These are phyloP conservation scores for Tetradesmus obliquus DNA, from an alignment of 139 green algal species.

Conservation along the genomic window DNA sequence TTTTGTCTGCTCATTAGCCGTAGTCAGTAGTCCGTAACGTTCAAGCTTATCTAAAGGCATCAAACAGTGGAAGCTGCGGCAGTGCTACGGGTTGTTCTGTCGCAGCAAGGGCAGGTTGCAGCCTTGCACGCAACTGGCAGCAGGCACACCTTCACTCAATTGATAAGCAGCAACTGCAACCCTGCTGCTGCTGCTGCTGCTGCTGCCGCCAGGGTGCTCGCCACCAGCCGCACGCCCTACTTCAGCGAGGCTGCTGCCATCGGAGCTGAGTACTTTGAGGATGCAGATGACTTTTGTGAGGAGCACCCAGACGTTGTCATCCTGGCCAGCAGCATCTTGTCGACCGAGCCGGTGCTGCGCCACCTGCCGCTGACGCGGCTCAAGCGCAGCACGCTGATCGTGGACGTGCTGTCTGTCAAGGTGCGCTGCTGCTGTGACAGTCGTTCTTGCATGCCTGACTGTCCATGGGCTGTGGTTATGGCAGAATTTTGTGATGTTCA, in stretches of 20 bases:
- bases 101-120: conserved; percentile 31
- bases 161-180: too few species aligned
- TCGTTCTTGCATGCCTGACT: neutral
- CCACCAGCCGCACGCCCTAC: conserved; percentile 89
- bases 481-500: neutral
- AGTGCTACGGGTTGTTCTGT: neutral
- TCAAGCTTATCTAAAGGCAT: too few species aligned
- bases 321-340: conserved; percentile 93
- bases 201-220: conserved; percentile 77
- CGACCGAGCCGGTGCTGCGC: conserved; percentile 83
- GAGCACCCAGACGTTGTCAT: conserved; percentile 98
- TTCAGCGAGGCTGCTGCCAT: conserved; percentile 73
- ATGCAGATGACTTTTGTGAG: conserved; percentile 97
- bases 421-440: conserved; percentile 37
- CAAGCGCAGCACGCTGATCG: conserved; percentile 94
- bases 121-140: neutral
- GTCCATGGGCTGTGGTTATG: neutral
- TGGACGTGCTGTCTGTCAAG: conserved; percentile 99
- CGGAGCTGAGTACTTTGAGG: conserved; percentile 89
- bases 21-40: too few species aligned
- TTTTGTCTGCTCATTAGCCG: too few species aligned
- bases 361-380: conserved; percentile 90
- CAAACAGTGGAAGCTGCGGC: neutral
- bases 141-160: neutral
- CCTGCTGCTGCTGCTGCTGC: neutral